Evolutionary conservation across 1,284 basidiomycete genomes (phyloP).

Genomic region (Boletus mariae): DNA sequence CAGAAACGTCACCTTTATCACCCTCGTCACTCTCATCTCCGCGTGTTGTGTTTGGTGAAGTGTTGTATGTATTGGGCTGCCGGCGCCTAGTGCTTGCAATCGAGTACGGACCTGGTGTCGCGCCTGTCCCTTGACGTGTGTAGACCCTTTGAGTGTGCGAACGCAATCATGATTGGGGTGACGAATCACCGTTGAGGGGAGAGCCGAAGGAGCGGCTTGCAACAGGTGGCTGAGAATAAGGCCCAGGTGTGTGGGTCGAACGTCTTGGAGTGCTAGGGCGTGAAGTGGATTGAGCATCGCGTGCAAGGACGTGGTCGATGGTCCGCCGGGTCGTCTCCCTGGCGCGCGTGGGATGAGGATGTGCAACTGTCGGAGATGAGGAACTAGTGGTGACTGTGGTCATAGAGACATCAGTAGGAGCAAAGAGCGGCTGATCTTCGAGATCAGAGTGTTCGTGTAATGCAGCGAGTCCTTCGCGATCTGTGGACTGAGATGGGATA

Average conservation of each 20-base stretch:
- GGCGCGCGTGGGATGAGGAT: constrained; percentile 31
- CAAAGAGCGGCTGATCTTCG: constrained; percentile 64
- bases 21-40: constrained; percentile 14
- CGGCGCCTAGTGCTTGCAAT: constrained; percentile 26
- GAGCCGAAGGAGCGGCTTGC: constrained; percentile 31
- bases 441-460: constrained; percentile 48
- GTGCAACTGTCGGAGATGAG: constrained; percentile 22
- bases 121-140: constrained; percentile 35
- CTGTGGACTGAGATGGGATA: constrained; percentile 68
- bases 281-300: constrained; percentile 22
- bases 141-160: constrained; percentile 36
- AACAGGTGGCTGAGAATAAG: constrained; percentile 20
- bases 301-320: constrained; percentile 12
- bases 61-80: constrained; percentile 24
- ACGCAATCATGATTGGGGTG: constrained; percentile 34
- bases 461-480: constrained; percentile 52
- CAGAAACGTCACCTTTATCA: constrained; percentile 25
- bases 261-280: constrained; percentile 31
- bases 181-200: constrained; percentile 45
- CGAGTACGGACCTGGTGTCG: constrained; percentile 22
- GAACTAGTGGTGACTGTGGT: constrained; percentile 12
- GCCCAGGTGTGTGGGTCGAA: constrained; percentile 24
- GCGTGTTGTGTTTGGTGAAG: constrained; percentile 20
- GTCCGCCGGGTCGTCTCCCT: constrained; percentile 21
- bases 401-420: constrained; percentile 57